Evolutionary conservation across 139 green algal species (phyloP), one percentile per base, ranked within the genome.

Genomic region (Edaphochlamys debaryana): DNA sequence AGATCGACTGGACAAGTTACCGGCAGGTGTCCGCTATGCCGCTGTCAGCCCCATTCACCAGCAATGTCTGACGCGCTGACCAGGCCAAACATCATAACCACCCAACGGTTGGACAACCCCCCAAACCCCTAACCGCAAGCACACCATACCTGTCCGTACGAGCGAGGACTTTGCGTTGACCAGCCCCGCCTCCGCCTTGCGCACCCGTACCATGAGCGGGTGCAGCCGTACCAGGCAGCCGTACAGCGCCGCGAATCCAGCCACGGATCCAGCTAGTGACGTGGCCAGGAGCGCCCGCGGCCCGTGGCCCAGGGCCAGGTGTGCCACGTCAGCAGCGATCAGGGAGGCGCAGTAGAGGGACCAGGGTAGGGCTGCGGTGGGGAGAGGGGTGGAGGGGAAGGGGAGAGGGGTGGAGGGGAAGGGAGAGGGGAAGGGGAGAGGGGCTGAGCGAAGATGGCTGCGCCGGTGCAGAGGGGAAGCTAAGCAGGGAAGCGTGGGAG

Each of bases 161-260:
- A 68, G 52, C 34, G 34, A 7, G 13, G 27, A 15, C 40, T 54
- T 20, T 1, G 17, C 19, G n/a, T 32, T 29, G 20, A 15, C n/a
- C 29, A 58, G 25, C 7, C 50, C 75, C 0, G 19, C 32, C 7
- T 81, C 75, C 60, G n/a, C 60, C 40, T 34, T 45, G 8, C 19
- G 1, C 22, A 81, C 22, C 29, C 60, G 75, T 19, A 71, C 58
- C 75, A 81, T 81, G 19, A 71, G 75, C 62, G 75, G 75, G 62
- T 81, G 75, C 75, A 81, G 75, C 60, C 20, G 32, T 5, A 25
- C 20, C 30, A 81, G 60, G 60, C 60, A 71, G 41, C 60, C 30
- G 42, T 72, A 81, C 75, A 81, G 60, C 40, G 62, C 60, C 25
- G 8, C 30, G 60, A 81, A 71, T 22, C 75, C 75, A 0, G 60